These are phyloP conservation scores for Grosmannia clavigera DNA, from an alignment of 2,329 filamentous ascomycete genomes.

Conservation along the genomic window DNA sequence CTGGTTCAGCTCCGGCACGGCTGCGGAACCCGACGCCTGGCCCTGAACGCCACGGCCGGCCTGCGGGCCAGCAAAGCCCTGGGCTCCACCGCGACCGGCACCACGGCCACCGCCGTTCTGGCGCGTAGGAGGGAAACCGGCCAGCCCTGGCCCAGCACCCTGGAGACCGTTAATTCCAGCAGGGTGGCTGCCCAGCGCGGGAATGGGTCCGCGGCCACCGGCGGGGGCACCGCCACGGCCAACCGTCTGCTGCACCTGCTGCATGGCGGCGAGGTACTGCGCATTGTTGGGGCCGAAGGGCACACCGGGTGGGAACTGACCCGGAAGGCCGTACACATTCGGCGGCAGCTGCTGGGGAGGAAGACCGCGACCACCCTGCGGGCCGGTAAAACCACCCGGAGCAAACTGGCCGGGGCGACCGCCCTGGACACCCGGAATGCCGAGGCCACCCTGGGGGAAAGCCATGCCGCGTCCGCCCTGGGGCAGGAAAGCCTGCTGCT, in stretches of 20 bases:
- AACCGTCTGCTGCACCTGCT: slow-evolving; percentile 57
- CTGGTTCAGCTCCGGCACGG: slow-evolving; percentile 27
- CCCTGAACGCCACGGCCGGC: slow-evolving; percentile 32
- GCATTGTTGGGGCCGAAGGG: slow-evolving; percentile 69
- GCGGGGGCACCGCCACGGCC: slow-evolving; percentile 49
- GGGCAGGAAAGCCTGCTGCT: slow-evolving; percentile 56
- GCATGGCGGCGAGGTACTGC: slow-evolving; percentile 70
- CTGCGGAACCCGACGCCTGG: slow-evolving; percentile 12
- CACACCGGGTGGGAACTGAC: slow-evolving; percentile 61
- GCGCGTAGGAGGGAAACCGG: slow-evolving; percentile 44
- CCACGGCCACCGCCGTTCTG: slow-evolving; percentile 29
- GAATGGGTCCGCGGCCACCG: slow-evolving; percentile 61
- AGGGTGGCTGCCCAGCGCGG: slow-evolving; percentile 37
- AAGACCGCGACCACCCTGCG: slow-evolving; percentile 76
- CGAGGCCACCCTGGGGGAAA: slow-evolving; percentile 52
- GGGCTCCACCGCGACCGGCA: slow-evolving; percentile 26
- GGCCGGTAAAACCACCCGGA: slow-evolving; percentile 63
- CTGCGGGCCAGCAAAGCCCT: slow-evolving; percentile 29
- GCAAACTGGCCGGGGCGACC: slow-evolving; percentile 77
- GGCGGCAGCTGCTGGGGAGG: slow-evolving; percentile 76
- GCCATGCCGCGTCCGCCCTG: slow-evolving; percentile 51
- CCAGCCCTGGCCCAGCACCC: slow-evolving; percentile 32
- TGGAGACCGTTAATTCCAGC: slow-evolving; percentile 47
- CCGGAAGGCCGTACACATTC: slow-evolving; percentile 70
- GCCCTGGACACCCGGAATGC: slow-evolving; percentile 60